These are phyloP conservation scores for Protomyces lactucae-debilis DNA, from an alignment of 1,139 yeast genomes.

Conservation along the genomic window DNA sequence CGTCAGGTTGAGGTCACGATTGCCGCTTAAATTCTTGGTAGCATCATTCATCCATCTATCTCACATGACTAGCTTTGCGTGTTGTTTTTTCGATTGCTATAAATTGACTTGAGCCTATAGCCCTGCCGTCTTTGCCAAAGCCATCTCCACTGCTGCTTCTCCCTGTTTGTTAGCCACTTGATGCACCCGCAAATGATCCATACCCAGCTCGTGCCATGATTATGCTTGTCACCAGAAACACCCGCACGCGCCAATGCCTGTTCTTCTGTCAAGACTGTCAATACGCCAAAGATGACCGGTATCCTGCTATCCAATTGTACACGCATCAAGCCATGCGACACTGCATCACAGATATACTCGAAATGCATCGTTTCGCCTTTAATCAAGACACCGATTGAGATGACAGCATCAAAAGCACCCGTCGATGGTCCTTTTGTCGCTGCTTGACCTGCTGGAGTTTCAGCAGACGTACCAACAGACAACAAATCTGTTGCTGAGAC, in stretches of 20 bases:
- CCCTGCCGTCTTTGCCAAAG: conserved; percentile 1
- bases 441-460: neutral
- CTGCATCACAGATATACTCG: conserved; percentile 91
- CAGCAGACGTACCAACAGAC: conserved; percentile 15
- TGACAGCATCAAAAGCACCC: conserved; percentile 65
- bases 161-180: conserved; percentile 35
- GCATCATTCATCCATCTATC: neutral
- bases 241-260: conserved; percentile 95
- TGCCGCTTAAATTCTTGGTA: conserved; percentile 25
- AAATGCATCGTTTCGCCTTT: conserved; percentile 98
- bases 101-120: neutral
- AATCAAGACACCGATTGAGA: conserved; percentile 89
- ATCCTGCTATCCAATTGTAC: conserved; percentile 63
- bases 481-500: conserved; percentile 21
- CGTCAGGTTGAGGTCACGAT: conserved; percentile 30
- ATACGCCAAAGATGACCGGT: conserved; percentile 88
- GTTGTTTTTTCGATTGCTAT: neutral
- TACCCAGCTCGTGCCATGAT: conserved; percentile 98
- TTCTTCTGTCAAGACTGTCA: conserved; percentile 88
- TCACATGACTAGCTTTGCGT: neutral
- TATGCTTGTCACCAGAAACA: conserved; percentile 68
- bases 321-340: conserved; percentile 78
- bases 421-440: conserved; percentile 41
- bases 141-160: conserved; percentile 57
- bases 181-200: conserved; percentile 68